Base-by-base conservation (phyloP, 768 basidiomycete species). In the Lyophyllum semitale region DNA sequence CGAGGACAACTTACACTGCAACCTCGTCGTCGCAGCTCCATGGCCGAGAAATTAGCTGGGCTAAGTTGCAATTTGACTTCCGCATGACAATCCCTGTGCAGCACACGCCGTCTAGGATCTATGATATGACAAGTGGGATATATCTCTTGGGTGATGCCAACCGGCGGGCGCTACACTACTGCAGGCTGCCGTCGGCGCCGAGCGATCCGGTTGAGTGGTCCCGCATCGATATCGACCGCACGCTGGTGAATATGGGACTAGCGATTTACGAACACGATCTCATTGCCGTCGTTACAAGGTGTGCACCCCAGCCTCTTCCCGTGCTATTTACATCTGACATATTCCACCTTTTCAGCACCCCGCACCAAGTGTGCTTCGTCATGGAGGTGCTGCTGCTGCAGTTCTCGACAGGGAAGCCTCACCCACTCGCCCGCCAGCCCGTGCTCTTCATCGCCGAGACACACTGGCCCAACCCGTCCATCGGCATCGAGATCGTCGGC, bases 191-290 rank as follows among this genome's bases (percentile, higher is more conserved):
- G 3, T 66, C 63, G 15, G 55, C 45, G 18, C 54, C 60, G 5
- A 55, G 49, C 11, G 68, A 74, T 22, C 54, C 61, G 11, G 30
- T 61, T 1, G 51, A 53, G 22, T 76, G 73, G 73, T 65, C 54
- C 29, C 52, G 22, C 20, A 62, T 77, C 25, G 37, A 59, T 18
- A 55, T 69, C 18, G 59, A 64, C 11, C 58, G 66, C 5, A 63
- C 48, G 8, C 67, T 77, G 41, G 64, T 79, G 22, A 76, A 78
- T 54, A 71, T 79, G 57, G 76, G 75, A 2, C 53, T 78, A 26
- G 68, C 71, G 29, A 59, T 77, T 7, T 67, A 72, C 29, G 77
- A 78, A 53, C 76, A 77, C 47, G 75, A 79, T 60, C 59, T 79
- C 22, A 65, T 78, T 22, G 76, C 67, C 4, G 52, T 77, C 44